A percentile compares a stretch with the other conserved stretches of the same genome.
Conservation (phyloP, 2,329 filamentous ascomycete genomes). For the Colletotrichum sp. region DNA sequence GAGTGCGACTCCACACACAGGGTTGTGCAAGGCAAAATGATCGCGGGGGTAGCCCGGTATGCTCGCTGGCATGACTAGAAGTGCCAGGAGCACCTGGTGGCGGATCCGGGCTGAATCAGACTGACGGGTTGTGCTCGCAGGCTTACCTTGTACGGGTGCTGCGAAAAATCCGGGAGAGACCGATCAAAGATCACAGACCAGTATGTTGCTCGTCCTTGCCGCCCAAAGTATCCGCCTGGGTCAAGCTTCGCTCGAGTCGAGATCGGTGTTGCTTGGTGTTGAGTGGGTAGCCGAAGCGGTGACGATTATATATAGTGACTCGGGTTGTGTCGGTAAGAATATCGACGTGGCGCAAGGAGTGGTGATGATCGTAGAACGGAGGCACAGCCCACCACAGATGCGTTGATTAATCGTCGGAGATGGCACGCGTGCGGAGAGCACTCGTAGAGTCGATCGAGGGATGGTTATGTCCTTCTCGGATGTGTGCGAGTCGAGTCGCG, state of each 20-base stretch:
- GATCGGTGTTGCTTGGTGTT: background rate
- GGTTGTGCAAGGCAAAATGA: background rate
- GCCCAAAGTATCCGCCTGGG: background rate
- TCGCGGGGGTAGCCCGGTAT: conserved; percentile 7
- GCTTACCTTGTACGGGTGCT: conserved; percentile 18
- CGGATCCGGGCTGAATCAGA: conserved; percentile 12
- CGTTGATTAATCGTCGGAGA: background rate
- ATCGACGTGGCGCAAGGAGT: background rate
- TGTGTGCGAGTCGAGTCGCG: background rate
- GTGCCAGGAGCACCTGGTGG: conserved; percentile 18
- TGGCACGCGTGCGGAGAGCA: background rate
- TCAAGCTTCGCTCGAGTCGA: background rate
- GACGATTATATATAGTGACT: background rate
- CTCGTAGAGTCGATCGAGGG: background rate
- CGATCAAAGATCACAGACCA: conserved; percentile 15
- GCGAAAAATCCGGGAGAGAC: conserved; percentile 13
- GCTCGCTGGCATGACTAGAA: conserved; percentile 15
- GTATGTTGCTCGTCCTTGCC: conserved; percentile 17
- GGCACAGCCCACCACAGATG: conserved; percentile 6
- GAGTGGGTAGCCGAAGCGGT: background rate
- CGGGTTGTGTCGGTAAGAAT: background rate
- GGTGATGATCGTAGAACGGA: background rate
- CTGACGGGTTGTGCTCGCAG: conserved; percentile 8
- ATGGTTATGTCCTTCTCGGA: background rate
- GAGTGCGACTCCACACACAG: background rate